phyloP scores from a whole-genome alignment of 805 yeast genomes.

The Metschnikowia cerradonensis region DNA sequence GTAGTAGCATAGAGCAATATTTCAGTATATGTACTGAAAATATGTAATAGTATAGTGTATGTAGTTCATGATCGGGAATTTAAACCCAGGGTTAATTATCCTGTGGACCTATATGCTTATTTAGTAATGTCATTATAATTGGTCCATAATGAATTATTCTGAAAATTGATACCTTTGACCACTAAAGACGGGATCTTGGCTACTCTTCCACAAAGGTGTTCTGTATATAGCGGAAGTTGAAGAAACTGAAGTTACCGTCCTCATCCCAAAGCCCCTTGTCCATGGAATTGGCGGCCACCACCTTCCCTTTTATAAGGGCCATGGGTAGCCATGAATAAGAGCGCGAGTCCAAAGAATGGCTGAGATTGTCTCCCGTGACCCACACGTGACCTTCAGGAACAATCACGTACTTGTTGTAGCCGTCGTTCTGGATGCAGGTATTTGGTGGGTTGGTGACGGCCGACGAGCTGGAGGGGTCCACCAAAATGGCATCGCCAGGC shows the following conservation, averaged over 20 bases:
- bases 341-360: slow-evolving; percentile 84
- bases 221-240: slow-evolving; percentile 53
- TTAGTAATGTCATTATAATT: no score
- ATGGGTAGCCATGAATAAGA: slow-evolving; percentile 86
- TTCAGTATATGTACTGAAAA: no score
- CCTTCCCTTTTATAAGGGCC: slow-evolving; percentile 84
- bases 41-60: no score
- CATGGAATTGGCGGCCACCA: slow-evolving; percentile 61
- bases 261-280: slow-evolving; percentile 43
- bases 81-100: no score
- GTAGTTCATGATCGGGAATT: no score
- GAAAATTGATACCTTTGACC: no score
- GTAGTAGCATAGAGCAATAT: no score
- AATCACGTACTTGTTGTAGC: slow-evolving; percentile 53
- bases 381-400: slow-evolving; percentile 96
- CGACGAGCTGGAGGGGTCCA: slow-evolving; percentile 71
- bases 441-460: slow-evolving; percentile 31
- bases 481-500: slow-evolving; percentile 84
- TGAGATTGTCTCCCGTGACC: slow-evolving; percentile 93
- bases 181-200: no score
- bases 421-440: slow-evolving; percentile 31
- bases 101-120: no score
- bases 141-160: no score
- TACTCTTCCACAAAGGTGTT: slow-evolving; percentile 46
- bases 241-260: slow-evolving; percentile 32